Evolutionary conservation across 805 yeast species (phyloP).

Genomic region (Saturnispora dispora): DNA sequence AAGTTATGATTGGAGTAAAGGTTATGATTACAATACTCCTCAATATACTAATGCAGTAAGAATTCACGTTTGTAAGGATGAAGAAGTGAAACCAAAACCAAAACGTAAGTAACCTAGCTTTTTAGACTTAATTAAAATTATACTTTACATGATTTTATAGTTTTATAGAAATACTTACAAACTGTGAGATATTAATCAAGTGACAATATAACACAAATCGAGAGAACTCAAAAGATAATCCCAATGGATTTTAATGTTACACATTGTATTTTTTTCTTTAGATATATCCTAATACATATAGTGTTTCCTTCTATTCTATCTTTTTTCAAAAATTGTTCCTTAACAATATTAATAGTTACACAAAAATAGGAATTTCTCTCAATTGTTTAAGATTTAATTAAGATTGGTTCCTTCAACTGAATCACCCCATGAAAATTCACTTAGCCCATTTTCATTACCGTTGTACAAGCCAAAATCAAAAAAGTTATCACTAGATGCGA

Average conservation of each 20-base stretch:
- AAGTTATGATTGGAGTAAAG: constrained; percentile 94
- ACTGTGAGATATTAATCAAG: neutral
- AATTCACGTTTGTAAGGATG: constrained; percentile 78
- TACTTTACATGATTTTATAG: neutral
- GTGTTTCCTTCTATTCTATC: neutral
- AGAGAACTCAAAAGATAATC: neutral
- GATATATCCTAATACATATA: too few relatives aligned
- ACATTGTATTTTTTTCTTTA: neutral
- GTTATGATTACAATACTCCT: constrained; percentile 66
- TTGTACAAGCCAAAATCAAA: constrained; percentile 21
- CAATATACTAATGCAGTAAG: constrained; percentile 69
- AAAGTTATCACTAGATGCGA: constrained; percentile 27
- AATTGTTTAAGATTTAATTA: neutral
- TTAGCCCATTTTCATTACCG: constrained; percentile 28
- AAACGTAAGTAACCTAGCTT: constrained; percentile 20
- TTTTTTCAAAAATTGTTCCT: neutral
- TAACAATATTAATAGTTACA: neutral
- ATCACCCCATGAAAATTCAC: constrained; percentile 30
- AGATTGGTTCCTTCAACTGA: constrained; percentile 25
- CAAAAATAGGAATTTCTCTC: neutral
- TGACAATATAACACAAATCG: neutral
- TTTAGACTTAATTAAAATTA: neutral
- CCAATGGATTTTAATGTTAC: neutral
- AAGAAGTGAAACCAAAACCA: constrained; percentile 62
- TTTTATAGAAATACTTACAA: neutral